A percentile compares a stretch with the other conserved stretches of the same genome.
phyloP scores from a whole-genome alignment of 2,329 filamentous ascomycete species.

The Fusarium setosum region DNA sequence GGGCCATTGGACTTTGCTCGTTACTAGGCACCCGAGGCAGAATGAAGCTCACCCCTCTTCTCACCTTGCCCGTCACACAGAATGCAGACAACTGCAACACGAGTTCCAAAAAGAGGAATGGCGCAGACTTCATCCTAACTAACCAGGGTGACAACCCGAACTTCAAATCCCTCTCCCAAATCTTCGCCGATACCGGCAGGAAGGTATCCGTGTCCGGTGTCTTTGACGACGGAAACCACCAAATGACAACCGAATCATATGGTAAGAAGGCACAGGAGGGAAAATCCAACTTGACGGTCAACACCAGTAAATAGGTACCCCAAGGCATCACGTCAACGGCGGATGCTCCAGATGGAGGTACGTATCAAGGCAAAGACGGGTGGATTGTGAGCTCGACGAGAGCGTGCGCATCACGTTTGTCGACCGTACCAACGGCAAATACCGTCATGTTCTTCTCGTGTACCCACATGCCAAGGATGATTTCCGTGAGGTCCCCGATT shows the following conservation, averaged over 20 bases:
- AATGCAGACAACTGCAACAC: neutral
- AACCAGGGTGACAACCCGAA: constrained; percentile 36
- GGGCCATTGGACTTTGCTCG: neutral
- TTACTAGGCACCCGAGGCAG: neutral
- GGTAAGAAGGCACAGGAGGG: constrained; percentile 34
- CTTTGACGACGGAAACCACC: constrained; percentile 39
- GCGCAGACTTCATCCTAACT: constrained; percentile 33
- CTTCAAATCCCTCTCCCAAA: constrained; percentile 33
- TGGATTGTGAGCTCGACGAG: constrained; percentile 48
- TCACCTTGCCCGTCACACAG: constrained; percentile 1
- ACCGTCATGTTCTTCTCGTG: constrained; percentile 49
- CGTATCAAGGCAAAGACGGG: constrained; percentile 46
- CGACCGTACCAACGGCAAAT: constrained; percentile 43
- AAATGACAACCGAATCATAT: constrained; percentile 22
- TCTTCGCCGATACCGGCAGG: constrained; percentile 19
- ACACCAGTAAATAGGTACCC: constrained; percentile 48
- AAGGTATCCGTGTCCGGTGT: constrained; percentile 31
- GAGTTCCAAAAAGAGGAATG: constrained; percentile 3
- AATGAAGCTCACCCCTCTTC: neutral
- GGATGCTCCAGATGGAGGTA: constrained; percentile 46
- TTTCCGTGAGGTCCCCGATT: constrained; percentile 46
- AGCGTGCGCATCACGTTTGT: constrained; percentile 48
- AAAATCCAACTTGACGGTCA: constrained; percentile 42
- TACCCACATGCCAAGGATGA: constrained; percentile 47
- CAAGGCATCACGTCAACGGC: constrained; percentile 50